phyloP scores from a whole-genome alignment of 805 yeast genomes.

The Teunomyces pallodes region DNA sequence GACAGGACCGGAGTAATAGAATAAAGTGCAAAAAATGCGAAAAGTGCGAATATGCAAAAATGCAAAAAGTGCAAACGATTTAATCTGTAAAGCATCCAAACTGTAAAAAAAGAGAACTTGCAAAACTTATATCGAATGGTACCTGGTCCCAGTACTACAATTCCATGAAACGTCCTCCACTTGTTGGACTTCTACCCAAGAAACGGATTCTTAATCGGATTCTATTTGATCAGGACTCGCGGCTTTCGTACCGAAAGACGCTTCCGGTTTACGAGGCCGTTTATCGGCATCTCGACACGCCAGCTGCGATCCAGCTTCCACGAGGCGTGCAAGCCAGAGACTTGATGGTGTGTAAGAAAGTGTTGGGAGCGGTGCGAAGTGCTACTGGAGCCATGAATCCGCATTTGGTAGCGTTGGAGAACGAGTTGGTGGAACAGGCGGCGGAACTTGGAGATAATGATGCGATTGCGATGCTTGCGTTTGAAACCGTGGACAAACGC shows the following conservation, averaged over 20 bases:
- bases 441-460: slow-evolving; percentile 82
- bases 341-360: slow-evolving; percentile 64
- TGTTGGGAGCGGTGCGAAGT: slow-evolving; percentile 58
- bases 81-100: too few relatives aligned
- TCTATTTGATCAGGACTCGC: slow-evolving; percentile 65
- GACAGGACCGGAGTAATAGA: background rate
- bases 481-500: slow-evolving; percentile 48
- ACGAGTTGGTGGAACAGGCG: slow-evolving; percentile 72
- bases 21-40: background rate
- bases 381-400: slow-evolving; percentile 59
- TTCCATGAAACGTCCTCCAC: slow-evolving; percentile 19
- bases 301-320: slow-evolving; percentile 41
- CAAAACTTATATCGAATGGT: too few relatives aligned
- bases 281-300: slow-evolving; percentile 47
- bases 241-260: slow-evolving; percentile 51
- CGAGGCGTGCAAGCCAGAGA: slow-evolving; percentile 51
- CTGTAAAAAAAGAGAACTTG: too few relatives aligned
- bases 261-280: slow-evolving; percentile 52
- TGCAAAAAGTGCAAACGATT: too few relatives aligned
- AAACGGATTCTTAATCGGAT: slow-evolving; percentile 55
- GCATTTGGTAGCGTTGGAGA: slow-evolving; percentile 60
- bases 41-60: too few relatives aligned
- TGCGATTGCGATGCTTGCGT: slow-evolving; percentile 74
- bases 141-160: too few relatives aligned
- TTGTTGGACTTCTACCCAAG: slow-evolving; percentile 48